Base-by-base conservation (phyloP, 768 basidiomycete genomes). In the Xerocomellus dryophilus region DNA sequence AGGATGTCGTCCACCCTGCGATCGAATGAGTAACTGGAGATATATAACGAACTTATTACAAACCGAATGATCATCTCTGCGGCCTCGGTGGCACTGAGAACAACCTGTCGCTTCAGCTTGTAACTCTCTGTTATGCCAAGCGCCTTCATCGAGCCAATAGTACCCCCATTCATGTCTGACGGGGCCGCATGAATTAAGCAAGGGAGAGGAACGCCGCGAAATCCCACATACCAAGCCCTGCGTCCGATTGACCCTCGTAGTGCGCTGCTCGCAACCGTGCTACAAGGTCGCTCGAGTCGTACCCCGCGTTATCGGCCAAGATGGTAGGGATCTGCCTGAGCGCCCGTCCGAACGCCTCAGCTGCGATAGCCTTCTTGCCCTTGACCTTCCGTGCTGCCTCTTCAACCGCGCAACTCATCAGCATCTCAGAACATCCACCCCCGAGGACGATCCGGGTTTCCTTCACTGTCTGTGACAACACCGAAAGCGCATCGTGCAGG, bases 21-120 rank as follows among this genome's bases (percentile, higher is more conserved):
- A 27, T 46, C 11, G 31, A 35, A 53, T 59, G 44, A 58, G 47
- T 36, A 50, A 39, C 34, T 8, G 46, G 10, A 44, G 34, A 42
- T n/a, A 9, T 41, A 52, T 39, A 20, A 36, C 45, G 18, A 46
- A 45, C 35, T 8, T 2, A 9, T 9, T 17, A 70, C 83, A 25
- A 73, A 90, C 88, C 96, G 82, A 59, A 99, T 82, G 61, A 99
- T 98, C 96, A 98, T 98, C 78, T 98, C 97, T 2, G 93, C 89
- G 17, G 95, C 97, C 69, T 99, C 97, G 53, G 86, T 92, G 2
- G 97, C 95, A 65, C 93, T 96, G 44, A 90, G 73, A 4, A 99
- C 88, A 1, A 98, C 95, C 72, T 98, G 95, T 38, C 87, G 79
- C 76, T 99, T 99, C 59, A 99, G 78, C 77, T 98, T 98, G 75